These are phyloP conservation scores for Dryas alaskensis DNA, from an alignment of 306 rosid genomes.

Conservation along the genomic window DNA sequence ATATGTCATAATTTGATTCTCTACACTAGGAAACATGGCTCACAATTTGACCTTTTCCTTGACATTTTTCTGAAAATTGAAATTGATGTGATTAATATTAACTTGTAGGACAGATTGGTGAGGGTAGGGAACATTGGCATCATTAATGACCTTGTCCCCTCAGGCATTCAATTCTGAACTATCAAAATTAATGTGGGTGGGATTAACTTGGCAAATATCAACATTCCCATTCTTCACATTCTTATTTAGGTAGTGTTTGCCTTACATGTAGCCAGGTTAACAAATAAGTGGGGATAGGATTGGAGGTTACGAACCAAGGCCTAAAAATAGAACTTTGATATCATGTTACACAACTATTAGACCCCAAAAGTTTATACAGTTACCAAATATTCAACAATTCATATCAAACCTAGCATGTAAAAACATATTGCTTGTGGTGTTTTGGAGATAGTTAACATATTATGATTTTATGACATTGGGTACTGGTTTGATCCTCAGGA, in stretches of 20 bases:
- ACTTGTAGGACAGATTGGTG: background rate
- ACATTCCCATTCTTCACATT: background rate
- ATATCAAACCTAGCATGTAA: background rate
- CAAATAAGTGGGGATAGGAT: too few species aligned
- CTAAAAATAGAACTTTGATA: too few species aligned
- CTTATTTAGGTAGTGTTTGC: background rate
- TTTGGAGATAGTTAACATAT: background rate
- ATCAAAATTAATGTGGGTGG: background rate
- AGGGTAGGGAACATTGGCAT: background rate
- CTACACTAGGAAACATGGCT: background rate
- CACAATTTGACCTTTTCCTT: background rate
- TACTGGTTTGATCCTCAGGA: constrained; percentile 47
- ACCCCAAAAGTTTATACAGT: too few species aligned
- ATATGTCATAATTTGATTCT: background rate
- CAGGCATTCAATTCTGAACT: background rate
- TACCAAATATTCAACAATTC: too few species aligned
- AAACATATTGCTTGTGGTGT: background rate
- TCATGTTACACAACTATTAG: too few species aligned
- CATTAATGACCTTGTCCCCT: background rate
- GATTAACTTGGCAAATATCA: background rate
- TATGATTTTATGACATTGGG: background rate
- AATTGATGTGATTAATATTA: background rate
- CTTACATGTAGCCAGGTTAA: too few species aligned
- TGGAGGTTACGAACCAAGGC: too few species aligned
- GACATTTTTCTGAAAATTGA: background rate